Base-by-base conservation (phyloP, 331 rosid species). In the Pyracantha coccinea region DNA sequence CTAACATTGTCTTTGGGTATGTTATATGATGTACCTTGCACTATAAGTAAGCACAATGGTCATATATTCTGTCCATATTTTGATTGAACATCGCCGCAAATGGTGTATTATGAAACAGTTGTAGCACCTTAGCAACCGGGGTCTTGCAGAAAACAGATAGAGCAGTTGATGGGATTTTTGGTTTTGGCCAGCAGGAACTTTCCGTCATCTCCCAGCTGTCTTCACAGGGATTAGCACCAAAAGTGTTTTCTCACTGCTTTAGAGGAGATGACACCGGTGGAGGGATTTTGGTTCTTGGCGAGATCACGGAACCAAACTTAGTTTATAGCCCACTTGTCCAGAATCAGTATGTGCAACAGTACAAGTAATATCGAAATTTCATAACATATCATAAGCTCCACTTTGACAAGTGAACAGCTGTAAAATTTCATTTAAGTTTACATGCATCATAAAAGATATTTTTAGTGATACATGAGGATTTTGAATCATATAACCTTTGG, bases 81-180 rank as follows among this genome's bases (percentile, higher is more conserved):
- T 78, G 67, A 68, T 85, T 74, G 75, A 77, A 80, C 72, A 67
- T 81, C 79, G 47, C 17, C 80, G 75, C 68, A 47, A 72, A 70
- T 68, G 69, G 68, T 83, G 69, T 11, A 3, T 41, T 11, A 41
- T 41, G 80, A 71, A 75, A 76, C 92, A 94, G 99, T 74, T 95
- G 99, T 83, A 95, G 99, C 86, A 88, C 82, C 85, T 74, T 74
- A 72, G 93, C 81, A 72, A 88, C 83, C 16, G 99, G 97, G 32
- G 99, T 89, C 82, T 82, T 95, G 87, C 92, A 96, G 7, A 95
- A 88, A 78, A 80, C 96, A 25, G 98, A 86, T 47, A 77, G 92
- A 84, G 98, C 97, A 32, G 92, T 92, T 13, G 97, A 86, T 55
- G 99, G 97, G 52, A 95, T 95, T 73, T 95, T 95, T 66, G 99